Evolutionary conservation across 306 rosid species (phyloP).

Genomic region (Glycine latifolia): DNA sequence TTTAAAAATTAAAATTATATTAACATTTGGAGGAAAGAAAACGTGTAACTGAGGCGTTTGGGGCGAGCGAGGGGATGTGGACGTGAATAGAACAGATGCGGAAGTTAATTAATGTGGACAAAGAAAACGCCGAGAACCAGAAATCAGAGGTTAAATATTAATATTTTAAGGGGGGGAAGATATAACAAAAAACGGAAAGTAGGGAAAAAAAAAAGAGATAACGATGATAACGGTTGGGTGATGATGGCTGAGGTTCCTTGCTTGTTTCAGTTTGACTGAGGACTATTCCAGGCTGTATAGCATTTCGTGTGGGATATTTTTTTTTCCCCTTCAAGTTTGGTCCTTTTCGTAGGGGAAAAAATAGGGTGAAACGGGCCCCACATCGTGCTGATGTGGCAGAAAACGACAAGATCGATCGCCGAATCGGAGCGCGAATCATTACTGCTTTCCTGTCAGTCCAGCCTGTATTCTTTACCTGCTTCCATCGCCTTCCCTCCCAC

Average conservation of each 20-base stretch:
- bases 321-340: conserved; percentile 5
- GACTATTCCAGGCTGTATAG: conserved; percentile 67
- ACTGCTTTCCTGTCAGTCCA: conserved; percentile 69
- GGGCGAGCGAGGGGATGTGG: not conserved
- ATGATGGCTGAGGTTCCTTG: conserved; percentile 50
- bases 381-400: conserved; percentile 54
- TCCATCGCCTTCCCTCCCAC: conserved; percentile 38
- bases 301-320: conserved; percentile 57
- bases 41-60: not conserved
- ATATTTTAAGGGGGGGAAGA: not conserved
- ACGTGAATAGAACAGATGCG: conserved; percentile 44
- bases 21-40: not conserved
- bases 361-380: conserved; percentile 31
- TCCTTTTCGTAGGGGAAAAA: conserved; percentile 16
- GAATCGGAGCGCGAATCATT: conserved; percentile 78
- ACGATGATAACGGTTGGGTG: conserved; percentile 74
- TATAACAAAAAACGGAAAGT: not conserved
- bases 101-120: conserved; percentile 50
- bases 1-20: too few species aligned
- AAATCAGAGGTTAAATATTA: conserved; percentile 15
- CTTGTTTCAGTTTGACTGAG: conserved; percentile 63
- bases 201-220: conserved; percentile 49
- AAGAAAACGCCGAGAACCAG: conserved; percentile 35
- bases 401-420: conserved; percentile 82
- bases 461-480: conserved; percentile 79